Percentiles rank a stretch among this genome's conserved stretches.
Evolutionary conservation across 1,284 basidiomycete species (phyloP).

Genomic region (Agaricales sp.): DNA sequence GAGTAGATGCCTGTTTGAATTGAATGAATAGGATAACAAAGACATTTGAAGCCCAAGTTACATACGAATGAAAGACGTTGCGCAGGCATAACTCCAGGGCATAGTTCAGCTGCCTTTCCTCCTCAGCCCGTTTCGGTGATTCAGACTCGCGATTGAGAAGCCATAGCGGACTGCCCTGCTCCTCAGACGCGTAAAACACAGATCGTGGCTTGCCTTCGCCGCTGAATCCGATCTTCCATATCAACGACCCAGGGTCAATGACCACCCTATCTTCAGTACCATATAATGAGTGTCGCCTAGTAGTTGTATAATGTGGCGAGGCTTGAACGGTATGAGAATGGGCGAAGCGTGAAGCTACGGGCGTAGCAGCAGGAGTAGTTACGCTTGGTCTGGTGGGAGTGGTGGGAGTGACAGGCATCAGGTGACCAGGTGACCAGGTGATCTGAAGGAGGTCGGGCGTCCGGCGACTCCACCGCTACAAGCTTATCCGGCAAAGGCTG

Average conservation of each 20-base stretch:
- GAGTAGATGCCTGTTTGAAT: conserved; percentile 79
- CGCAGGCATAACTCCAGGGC: conserved; percentile 61
- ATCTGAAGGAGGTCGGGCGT: no score
- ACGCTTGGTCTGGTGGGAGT: not conserved
- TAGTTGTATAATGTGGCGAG: conserved; percentile 70
- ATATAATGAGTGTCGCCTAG: conserved; percentile 69
- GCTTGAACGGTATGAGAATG: conserved; percentile 28
- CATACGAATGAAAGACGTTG: conserved; percentile 80
- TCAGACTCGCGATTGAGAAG: conserved; percentile 44
- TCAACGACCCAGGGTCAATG: conserved; percentile 73
- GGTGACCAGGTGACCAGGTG: no score
- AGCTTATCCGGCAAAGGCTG: no score
- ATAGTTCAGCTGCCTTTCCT: conserved; percentile 59
- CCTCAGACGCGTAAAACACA: conserved; percentile 48
- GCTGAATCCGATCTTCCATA: conserved; percentile 87
- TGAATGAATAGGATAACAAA: conserved; percentile 14
- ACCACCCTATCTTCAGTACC: conserved; percentile 82
- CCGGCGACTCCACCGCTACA: no score
- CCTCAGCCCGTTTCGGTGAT: conserved; percentile 52
- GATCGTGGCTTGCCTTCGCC: conserved; percentile 79
- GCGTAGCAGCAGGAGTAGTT: not conserved
- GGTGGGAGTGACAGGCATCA: no score
- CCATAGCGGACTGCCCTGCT: conserved; percentile 44
- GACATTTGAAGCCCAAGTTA: conserved; percentile 12
- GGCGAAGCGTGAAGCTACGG: not conserved